These are phyloP conservation scores for Gentiana straminea DNA, from an alignment of 257 asterid species.

Conservation along the genomic window DNA sequence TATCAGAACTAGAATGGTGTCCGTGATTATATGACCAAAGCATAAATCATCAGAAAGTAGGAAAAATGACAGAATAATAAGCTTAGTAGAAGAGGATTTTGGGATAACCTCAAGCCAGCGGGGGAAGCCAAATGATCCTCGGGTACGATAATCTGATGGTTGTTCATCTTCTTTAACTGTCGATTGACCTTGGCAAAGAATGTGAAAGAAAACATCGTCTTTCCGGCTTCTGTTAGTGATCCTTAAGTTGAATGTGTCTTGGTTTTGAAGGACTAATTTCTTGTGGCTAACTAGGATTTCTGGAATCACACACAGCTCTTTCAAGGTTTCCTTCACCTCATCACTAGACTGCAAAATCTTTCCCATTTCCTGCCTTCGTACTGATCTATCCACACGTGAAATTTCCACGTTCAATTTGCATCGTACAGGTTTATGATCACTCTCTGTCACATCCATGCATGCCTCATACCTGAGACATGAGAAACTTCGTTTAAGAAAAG, in stretches of 20 bases:
- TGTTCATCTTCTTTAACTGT: conserved; percentile 37
- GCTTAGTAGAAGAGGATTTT: not conserved
- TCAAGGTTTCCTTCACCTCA: conserved; percentile 27
- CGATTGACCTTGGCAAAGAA: conserved; percentile 74
- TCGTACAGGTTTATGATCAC: conserved; percentile 93
- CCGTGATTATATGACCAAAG: not conserved
- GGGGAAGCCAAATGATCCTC: conserved; percentile 78
- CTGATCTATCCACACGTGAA: conserved; percentile 67
- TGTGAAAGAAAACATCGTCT: conserved; percentile 50
- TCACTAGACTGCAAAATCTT: conserved; percentile 39
- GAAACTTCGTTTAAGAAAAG: not conserved
- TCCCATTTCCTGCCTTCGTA: conserved; percentile 74
- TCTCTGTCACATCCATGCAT: conserved; percentile 86
- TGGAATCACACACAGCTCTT: conserved; percentile 56
- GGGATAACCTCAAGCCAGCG: conserved; percentile 85
- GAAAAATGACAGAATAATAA: not conserved
- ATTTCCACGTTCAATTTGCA: conserved; percentile 77
- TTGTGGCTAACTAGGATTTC: conserved; percentile 44
- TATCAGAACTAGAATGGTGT: no score
- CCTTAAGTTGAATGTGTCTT: conserved; percentile 49
- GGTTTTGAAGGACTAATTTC: conserved; percentile 53
- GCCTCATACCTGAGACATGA: conserved; percentile 61
- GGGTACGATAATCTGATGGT: conserved; percentile 37
- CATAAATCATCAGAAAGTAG: not conserved
- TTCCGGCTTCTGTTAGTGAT: conserved; percentile 61